phyloP scores from a whole-genome alignment of 768 basidiomycete species.

The Macrolepiota fuliginosa region DNA sequence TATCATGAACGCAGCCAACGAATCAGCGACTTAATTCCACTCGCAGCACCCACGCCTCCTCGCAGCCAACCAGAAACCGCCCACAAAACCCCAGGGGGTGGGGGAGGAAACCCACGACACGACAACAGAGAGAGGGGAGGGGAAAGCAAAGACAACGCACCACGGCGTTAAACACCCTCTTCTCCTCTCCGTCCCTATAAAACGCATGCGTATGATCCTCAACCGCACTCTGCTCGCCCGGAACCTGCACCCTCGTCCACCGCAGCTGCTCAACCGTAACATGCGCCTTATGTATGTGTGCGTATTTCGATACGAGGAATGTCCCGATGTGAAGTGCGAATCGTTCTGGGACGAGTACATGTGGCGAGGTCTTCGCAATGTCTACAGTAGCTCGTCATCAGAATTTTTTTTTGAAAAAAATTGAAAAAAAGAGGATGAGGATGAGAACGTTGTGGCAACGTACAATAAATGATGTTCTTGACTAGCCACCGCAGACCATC shows the following conservation, averaged over 20 bases:
- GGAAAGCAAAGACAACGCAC: slow-evolving; percentile 28
- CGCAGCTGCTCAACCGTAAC: slow-evolving; percentile 76
- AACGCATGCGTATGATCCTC: slow-evolving; percentile 76
- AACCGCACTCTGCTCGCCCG: slow-evolving; percentile 28
- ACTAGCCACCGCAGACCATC: slow-evolving; percentile 32
- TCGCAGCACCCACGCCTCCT: background rate
- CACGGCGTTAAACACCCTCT: slow-evolving; percentile 61
- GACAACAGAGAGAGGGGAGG: no score
- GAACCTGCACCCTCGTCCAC: slow-evolving; percentile 76
- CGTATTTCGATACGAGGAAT: slow-evolving; percentile 78
- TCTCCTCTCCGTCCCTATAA: slow-evolving; percentile 88
- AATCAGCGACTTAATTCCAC: background rate
- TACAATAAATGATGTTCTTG: slow-evolving; percentile 69
- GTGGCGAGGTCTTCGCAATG: slow-evolving; percentile 85
- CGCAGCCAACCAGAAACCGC: slow-evolving; percentile 13
- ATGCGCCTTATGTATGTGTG: slow-evolving; percentile 68
- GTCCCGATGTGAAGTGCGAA: slow-evolving; percentile 88
- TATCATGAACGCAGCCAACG: slow-evolving; percentile 20
- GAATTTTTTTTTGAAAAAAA: no score
- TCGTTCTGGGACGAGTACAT: slow-evolving; percentile 78
- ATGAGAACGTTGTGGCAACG: slow-evolving; percentile 12
- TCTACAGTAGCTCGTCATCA: slow-evolving; percentile 51
- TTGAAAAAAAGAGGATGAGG: no score
- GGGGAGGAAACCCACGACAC: slow-evolving; percentile 5
- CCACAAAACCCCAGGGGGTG: background rate